Base-by-base conservation (phyloP, 2,329 filamentous ascomycete species). In the Mycosphaerella arachidis region DNA sequence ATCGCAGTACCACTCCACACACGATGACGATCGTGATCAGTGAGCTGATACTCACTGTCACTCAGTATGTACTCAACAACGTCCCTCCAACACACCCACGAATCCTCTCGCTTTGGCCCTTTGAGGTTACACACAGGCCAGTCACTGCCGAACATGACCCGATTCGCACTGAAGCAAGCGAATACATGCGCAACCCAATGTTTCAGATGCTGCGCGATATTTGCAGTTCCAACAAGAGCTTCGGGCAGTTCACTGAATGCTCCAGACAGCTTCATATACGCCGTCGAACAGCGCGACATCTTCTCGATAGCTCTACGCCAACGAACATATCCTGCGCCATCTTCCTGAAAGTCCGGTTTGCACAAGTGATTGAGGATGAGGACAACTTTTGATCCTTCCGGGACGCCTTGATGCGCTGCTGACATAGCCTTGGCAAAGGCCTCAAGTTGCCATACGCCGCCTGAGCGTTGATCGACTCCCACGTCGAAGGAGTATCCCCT, bases 261-360 rank as follows among this genome's bases (percentile, higher is more conserved):
- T 7, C 93, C 93, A 0, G 89, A 93, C n/a, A 97, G 83, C 78
- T 97, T 96, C 83, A 97, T 90, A 78, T 89, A 95, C n/a, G 87
- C 86, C 54, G 80, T 82, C 53, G 80, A 77, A 71, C 84, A 84
- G 60, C 82, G 82, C 66, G 86, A 84, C 69, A 95, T 85, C 8
- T 82, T 79, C 67, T 84, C 84, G 70, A 96, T 85, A 62, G 85
- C 81, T 13, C 81, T 79, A 57, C 84, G 84, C 90, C 91, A 96
- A 57, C 83, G 82, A 58, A 82, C 74, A 73, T 89, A 92, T 29
- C 81, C 78, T 1, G 82, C 78, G 13, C 54, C 43, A 35, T 60
- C 48, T 5, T 37, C 51, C 69, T 86, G 81, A 54, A 67, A 65
- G 59, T 93, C 86, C 1, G 92, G 92, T 76, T 96, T 96, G 82